Conservation (phyloP, 2,329 filamentous ascomycete genomes). For the Purpureocillium lavendulum region DNA sequence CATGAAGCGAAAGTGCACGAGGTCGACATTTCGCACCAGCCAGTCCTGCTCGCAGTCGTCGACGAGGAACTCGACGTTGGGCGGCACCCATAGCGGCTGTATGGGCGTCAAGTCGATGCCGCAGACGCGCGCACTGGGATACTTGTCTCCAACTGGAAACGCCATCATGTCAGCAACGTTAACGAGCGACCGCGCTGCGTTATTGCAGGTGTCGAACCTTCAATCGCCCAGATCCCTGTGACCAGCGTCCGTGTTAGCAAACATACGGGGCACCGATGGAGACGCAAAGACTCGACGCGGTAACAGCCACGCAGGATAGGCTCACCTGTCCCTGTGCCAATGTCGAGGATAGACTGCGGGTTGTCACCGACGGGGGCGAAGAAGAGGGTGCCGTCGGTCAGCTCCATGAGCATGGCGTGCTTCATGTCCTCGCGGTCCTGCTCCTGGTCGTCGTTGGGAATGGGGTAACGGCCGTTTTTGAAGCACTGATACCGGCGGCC, state of each 20-base stretch:
- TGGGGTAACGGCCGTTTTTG: conserved; percentile 23
- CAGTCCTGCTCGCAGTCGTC: conserved; percentile 25
- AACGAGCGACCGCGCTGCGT: too few species aligned
- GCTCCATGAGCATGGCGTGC: conserved; percentile 26
- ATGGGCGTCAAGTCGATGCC: conserved; percentile 31
- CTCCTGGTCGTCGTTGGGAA: conserved; percentile 31
- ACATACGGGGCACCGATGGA: background rate
- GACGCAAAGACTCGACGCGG: too few species aligned
- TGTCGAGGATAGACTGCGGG: conserved; percentile 26
- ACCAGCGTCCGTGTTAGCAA: background rate
- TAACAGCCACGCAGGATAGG: too few species aligned
- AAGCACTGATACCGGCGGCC: conserved; percentile 22
- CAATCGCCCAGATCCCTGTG: conserved; percentile 7
- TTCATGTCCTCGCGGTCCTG: conserved; percentile 30
- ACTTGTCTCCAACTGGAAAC: conserved; percentile 13
- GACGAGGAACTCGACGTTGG: conserved; percentile 29
- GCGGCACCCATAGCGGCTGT: conserved; percentile 30
- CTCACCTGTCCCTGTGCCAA: conserved; percentile 25
- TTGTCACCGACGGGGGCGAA: conserved; percentile 29
- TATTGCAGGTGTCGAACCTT: conserved; percentile 1
- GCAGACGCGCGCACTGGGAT: conserved; percentile 25
- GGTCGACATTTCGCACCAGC: conserved; percentile 17
- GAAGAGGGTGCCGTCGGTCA: conserved; percentile 27
- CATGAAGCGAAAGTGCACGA: conserved; percentile 20
- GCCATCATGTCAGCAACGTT: background rate